phyloP scores from a whole-genome alignment of 208 protist species.

The Angomonas deanei region DNA sequence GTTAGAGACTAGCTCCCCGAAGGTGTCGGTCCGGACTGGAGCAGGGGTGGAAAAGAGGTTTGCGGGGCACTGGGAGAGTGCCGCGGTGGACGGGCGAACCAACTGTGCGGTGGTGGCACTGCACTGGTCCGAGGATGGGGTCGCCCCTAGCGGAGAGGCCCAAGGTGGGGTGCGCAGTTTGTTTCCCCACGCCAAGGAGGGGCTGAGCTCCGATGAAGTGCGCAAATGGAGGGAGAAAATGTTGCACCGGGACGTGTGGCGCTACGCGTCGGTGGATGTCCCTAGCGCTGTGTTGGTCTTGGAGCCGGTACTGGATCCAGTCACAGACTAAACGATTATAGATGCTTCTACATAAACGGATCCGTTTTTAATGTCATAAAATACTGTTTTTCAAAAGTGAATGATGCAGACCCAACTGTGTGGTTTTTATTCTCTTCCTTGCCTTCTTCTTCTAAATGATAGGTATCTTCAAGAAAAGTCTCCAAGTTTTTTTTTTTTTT shows the following conservation, averaged over 20 bases:
- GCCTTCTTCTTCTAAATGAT: constrained; percentile 5
- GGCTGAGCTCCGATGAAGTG: constrained; percentile 61
- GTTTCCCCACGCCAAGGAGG: constrained; percentile 41
- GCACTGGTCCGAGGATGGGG: constrained; percentile 6
- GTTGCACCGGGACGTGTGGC: constrained; percentile 25
- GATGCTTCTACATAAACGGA: neutral
- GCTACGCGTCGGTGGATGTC: constrained; percentile 43
- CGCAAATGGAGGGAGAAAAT: constrained; percentile 14
- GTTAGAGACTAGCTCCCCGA: constrained; percentile 39
- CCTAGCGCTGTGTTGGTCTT: constrained; percentile 44
- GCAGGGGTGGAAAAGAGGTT: constrained; percentile 43
- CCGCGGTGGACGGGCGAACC: constrained; percentile 8
- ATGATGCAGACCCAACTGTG: too few relatives aligned
- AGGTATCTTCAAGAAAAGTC: neutral
- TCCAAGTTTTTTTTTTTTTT: constrained; percentile 2
- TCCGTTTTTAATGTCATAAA: neutral
- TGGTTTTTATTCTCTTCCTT: constrained; percentile 10
- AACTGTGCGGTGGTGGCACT: constrained; percentile 55
- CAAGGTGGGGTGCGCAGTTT: constrained; percentile 25
- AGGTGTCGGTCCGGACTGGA: constrained; percentile 34
- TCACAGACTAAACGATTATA: too few relatives aligned
- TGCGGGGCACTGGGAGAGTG: constrained; percentile 49
- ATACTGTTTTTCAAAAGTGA: neutral
- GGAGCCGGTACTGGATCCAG: constrained; percentile 28
- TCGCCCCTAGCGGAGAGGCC: neutral